These are phyloP conservation scores for Nothomitra cinnamomea DNA, from an alignment of 2,329 filamentous ascomycete species.

Conservation along the genomic window DNA sequence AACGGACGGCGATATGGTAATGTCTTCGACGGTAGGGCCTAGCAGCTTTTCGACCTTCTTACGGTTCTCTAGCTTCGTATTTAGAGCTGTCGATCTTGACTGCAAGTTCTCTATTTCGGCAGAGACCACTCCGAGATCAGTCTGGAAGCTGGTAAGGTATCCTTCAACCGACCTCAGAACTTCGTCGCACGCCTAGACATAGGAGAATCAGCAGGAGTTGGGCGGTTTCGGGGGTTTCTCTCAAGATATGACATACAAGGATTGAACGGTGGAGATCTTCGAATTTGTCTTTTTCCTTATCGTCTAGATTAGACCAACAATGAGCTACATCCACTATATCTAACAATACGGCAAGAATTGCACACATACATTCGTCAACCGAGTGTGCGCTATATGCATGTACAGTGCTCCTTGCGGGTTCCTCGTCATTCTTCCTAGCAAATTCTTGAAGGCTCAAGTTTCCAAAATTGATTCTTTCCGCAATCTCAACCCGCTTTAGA, in stretches of 20 bases:
- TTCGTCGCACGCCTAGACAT: constrained; percentile 60
- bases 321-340: constrained; percentile 7
- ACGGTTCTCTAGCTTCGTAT: constrained; percentile 72
- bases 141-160: constrained; percentile 83
- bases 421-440: constrained; percentile 22
- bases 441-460: constrained; percentile 62
- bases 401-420: constrained; percentile 20
- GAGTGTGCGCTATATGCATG: constrained; percentile 40
- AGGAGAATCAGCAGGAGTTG: constrained; percentile 6
- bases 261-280: constrained; percentile 86
- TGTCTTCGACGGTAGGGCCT: constrained; percentile 77
- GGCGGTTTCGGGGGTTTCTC: neutral
- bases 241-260: constrained; percentile 19
- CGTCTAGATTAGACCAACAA: constrained; percentile 33
- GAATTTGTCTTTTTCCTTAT: constrained; percentile 67
- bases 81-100: constrained; percentile 66
- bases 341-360: constrained; percentile 9
- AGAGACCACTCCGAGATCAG: constrained; percentile 80
- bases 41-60: constrained; percentile 78
- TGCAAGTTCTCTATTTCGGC: constrained; percentile 91
- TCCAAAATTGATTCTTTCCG: constrained; percentile 59
- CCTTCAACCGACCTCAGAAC: constrained; percentile 84
- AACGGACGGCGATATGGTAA: constrained; percentile 70
- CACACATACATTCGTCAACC: constrained; percentile 52
- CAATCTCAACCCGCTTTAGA: constrained; percentile 28